Evolutionary conservation across 257 asterid genomes (phyloP).

Genomic region (Solanum clarkiae): DNA sequence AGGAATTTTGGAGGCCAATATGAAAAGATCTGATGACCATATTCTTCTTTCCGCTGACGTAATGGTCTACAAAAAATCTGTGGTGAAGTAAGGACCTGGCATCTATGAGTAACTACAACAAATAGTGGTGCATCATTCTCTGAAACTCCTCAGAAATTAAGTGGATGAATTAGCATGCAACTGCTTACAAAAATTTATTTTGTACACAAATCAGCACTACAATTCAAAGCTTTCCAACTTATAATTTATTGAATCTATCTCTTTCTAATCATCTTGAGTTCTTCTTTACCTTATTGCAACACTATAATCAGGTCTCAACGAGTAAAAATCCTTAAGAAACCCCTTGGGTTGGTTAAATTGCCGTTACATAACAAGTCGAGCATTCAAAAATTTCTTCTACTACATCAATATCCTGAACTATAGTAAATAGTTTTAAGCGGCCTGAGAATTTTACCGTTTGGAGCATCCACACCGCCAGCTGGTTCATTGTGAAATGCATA

Average conservation of each 20-base stretch:
- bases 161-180: background rate
- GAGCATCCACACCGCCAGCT: constrained; percentile 63
- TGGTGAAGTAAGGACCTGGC: background rate
- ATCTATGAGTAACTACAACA: background rate
- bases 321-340: background rate
- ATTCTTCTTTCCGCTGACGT: background rate
- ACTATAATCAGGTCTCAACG: background rate
- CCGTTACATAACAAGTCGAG: background rate
- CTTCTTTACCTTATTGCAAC: background rate
- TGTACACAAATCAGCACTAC: background rate
- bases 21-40: background rate
- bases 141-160: background rate
- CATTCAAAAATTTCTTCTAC: background rate
- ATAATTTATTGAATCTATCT: background rate
- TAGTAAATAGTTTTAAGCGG: background rate
- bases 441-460: constrained; percentile 30
- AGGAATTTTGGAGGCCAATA: background rate
- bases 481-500: constrained; percentile 84
- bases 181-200: background rate
- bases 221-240: background rate
- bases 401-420: background rate
- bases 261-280: background rate
- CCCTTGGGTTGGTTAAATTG: background rate
- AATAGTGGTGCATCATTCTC: background rate
- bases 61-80: background rate